Evolutionary conservation across 2,329 filamentous ascomycete genomes (phyloP), one percentile per base, ranked within the genome.

Genomic region (Penicillium hesseltinei): DNA sequence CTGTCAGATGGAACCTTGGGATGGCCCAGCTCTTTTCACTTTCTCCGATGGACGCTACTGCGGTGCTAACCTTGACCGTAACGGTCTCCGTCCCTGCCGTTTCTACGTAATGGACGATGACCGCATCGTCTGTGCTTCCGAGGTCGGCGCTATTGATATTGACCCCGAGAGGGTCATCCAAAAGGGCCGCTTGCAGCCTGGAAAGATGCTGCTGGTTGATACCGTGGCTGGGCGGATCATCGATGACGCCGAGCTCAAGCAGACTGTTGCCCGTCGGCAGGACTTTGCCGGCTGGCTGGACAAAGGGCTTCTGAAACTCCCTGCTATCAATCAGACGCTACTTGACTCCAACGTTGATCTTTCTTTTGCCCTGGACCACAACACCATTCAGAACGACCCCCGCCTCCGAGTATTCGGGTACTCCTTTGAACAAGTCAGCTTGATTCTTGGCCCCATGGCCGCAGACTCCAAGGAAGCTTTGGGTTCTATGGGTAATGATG

Each of bases 1-100:
- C 65, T 97, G 93, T 76, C 90, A 96, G 82, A 97, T 97, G 93
- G 93, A 97, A 80, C 92, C 93, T 17, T 97, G 93, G 93, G 93
- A 97, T 77, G 93, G 93, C 19, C 93, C 93, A 35, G 93, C 93
- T 55, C 85, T 97, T 33, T 97, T 97, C 81, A 97, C 92, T 7
- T 97, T 97, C 77, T 91, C 93, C 29, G 93, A 97, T 74, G 93
- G 93, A 60, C 88, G 93, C 62, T 97, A 94, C 82, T 97, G 93
- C 71, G 93, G 93, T 83, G 93, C 93, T 65, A 97, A 97, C 75
- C 83, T 97, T 25, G 93, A 97, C 79, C 88, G 93, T 77, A 97
- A 97, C 72, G 93, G 93, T 78, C 84, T 97, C 52, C 87, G 93
- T 67, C 93, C 93, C 69, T 97, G 93, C 82, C 88, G 93, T 78